Evolutionary conservation across 495 filamentous ascomycete species (phyloP).

Genomic region (Talaromyces thailandensis): DNA sequence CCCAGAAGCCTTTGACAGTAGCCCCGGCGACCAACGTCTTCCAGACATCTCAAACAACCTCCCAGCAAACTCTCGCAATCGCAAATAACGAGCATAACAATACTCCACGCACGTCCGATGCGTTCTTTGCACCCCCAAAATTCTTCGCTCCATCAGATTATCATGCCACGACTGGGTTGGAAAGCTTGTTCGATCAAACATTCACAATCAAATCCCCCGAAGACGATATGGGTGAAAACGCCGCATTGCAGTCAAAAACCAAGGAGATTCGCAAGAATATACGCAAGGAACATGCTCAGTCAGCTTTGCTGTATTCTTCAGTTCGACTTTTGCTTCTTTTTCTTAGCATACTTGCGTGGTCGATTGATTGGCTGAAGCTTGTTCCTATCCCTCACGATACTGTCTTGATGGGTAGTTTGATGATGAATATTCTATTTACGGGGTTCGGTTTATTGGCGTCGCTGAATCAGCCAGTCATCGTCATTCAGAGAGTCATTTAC

Average conservation of each 20-base stretch:
- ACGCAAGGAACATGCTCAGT: background rate
- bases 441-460: conserved; percentile 2
- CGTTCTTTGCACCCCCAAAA: conserved; percentile 37
- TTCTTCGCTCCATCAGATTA: conserved; percentile 42
- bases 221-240: conserved; percentile 15
- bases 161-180: conserved; percentile 36
- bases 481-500: background rate
- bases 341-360: background rate
- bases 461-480: background rate
- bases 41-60: conserved; percentile 15
- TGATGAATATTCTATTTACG: conserved; percentile 2
- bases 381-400: background rate
- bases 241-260: background rate
- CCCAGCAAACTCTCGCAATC: background rate
- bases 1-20: conserved; percentile 23
- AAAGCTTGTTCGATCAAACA: conserved; percentile 33
- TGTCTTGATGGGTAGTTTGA: background rate
- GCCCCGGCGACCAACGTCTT: conserved; percentile 31
- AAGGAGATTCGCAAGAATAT: background rate
- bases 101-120: conserved; percentile 13
- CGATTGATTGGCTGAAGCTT: background rate
- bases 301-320: background rate
- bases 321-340: background rate
- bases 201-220: conserved; percentile 36
- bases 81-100: conserved; percentile 7